Evolutionary conservation across 176 grass and related monocot species (phyloP), one percentile per base, ranked within the genome.

Genomic region (Eragrostis curvula): DNA sequence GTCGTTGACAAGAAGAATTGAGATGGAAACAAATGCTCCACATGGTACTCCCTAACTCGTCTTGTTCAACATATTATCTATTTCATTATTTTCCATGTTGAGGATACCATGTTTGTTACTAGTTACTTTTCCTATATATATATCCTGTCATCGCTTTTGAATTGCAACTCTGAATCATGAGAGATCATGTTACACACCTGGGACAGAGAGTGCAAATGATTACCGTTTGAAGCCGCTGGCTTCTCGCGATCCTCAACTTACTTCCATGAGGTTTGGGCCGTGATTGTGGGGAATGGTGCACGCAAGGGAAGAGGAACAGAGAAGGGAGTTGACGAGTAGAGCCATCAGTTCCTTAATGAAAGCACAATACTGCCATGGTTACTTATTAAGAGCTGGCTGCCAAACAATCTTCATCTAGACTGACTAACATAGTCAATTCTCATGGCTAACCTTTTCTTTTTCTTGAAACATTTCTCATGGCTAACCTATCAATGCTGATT

Each of bases 11-110:
- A 67, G 25, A 86, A 36, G 45, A 56, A 77, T 36, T 66, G 77
- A 86, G 25, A 59, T 27, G 36, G 8, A 58, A 72, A 17, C 66
- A 43, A 43, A 52, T 52, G 30, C 0, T 27, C 32, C 16, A 64
- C 23, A 46, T 50, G 68, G 47, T 71, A 79, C 36, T 74, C 21
- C 8, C 40, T 80, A 53, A 46, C 21, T 20, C 52, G 60, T 52
- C 16, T 46, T 62, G 28, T 10, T 82, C 42, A 10, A 56, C 65
- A 0, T 51, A 56, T 44, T 67, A 25, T 74, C 24, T 20, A 23
- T 25, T 72, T 18, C 25, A 18, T 50, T 30, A 6, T 30, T 72
- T 71, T 29, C 43, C 41, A 47, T 77, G 74, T 12, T 30, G 40
- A 77, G 2, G 5, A 46, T 46, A 29, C 12, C 5, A 6, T 46